phyloP scores from a whole-genome alignment of 306 rosid species.

The Dryas alaskensis region DNA sequence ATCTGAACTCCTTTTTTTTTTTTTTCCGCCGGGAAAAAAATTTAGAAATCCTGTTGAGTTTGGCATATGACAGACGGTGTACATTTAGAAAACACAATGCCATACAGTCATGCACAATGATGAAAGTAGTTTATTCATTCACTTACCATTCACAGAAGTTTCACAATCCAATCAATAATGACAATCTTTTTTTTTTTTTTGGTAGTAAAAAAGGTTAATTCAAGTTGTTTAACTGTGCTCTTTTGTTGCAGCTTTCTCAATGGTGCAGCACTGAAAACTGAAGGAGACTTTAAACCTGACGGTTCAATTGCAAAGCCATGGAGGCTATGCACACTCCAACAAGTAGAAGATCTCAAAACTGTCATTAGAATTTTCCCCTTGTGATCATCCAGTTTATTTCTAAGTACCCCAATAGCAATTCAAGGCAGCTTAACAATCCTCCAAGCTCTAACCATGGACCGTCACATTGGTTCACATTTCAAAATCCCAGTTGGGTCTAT shows the following conservation, averaged over 20 bases:
- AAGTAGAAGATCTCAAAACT: conserved; percentile 56
- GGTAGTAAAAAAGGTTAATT: not conserved
- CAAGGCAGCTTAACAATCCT: conserved; percentile 49
- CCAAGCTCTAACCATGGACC: conserved; percentile 59
- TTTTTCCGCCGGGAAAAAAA: too few relatives aligned
- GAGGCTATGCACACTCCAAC: conserved; percentile 50
- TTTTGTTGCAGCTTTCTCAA: conserved; percentile 45
- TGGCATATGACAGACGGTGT: too few relatives aligned
- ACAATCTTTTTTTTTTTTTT: not conserved
- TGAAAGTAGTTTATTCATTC: too few relatives aligned
- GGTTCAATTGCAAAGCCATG: conserved; percentile 48
- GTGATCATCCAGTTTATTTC: conserved; percentile 50
- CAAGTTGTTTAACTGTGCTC: not conserved
- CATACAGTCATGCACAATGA: too few relatives aligned
- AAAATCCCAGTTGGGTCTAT: conserved; percentile 48
- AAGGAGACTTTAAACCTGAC: conserved; percentile 44
- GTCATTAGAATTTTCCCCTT: conserved; percentile 40
- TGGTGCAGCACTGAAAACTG: conserved; percentile 41
- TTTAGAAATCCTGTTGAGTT: too few relatives aligned
- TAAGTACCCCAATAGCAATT: conserved; percentile 43
- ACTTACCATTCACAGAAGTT: too few relatives aligned
- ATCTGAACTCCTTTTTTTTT: too few relatives aligned
- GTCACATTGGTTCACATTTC: conserved; percentile 45
- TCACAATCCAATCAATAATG: not conserved
- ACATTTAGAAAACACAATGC: too few relatives aligned